phyloP scores from a whole-genome alignment of 2,329 filamentous ascomycete genomes.

The Paecilomyces dactylethromorphus region DNA sequence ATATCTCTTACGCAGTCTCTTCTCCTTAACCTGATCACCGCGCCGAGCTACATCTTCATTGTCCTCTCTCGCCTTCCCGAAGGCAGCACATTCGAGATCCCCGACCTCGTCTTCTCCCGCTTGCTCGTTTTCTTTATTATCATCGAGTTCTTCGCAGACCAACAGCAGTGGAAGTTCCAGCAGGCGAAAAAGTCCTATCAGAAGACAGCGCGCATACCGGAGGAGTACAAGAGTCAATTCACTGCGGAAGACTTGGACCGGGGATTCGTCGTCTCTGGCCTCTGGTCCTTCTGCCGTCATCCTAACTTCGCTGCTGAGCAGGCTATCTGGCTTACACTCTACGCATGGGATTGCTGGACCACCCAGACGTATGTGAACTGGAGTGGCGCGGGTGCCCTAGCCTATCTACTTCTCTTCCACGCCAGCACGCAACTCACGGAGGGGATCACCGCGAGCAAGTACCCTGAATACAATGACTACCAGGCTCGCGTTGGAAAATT shows the following conservation, averaged over 20 bases:
- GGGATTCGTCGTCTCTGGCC: slow-evolving; percentile 75
- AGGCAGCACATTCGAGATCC: slow-evolving; percentile 46
- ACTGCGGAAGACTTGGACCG: slow-evolving; percentile 74
- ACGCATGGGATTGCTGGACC: slow-evolving; percentile 77
- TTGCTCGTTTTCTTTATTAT: slow-evolving; percentile 52
- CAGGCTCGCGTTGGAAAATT: slow-evolving; percentile 78
- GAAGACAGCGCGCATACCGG: slow-evolving; percentile 63
- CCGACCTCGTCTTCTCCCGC: slow-evolving; percentile 54
- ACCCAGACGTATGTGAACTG: slow-evolving; percentile 70
- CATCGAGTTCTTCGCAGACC: slow-evolving; percentile 76
- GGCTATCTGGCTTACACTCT: slow-evolving; percentile 78
- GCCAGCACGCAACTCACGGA: slow-evolving; percentile 86
- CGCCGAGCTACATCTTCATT: slow-evolving; percentile 78
- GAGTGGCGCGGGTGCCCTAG: slow-evolving; percentile 63
- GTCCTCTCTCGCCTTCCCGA: slow-evolving; percentile 60
- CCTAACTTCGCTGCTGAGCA: slow-evolving; percentile 95
- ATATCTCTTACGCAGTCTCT: slow-evolving; percentile 79
- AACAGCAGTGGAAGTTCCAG: slow-evolving; percentile 91
- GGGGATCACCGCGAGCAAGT: slow-evolving; percentile 70
- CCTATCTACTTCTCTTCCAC: slow-evolving; percentile 77
- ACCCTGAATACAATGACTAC: slow-evolving; percentile 80
- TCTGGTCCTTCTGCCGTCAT: slow-evolving; percentile 85
- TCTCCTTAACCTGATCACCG: slow-evolving; percentile 70
- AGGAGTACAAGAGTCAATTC: slow-evolving; percentile 44
- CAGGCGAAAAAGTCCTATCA: slow-evolving; percentile 71